Percentiles rank a stretch among this genome's conserved stretches.
These are phyloP conservation scores for Microcyclospora pomicola DNA, from an alignment of 2,329 filamentous ascomycete species.

Conservation along the genomic window DNA sequence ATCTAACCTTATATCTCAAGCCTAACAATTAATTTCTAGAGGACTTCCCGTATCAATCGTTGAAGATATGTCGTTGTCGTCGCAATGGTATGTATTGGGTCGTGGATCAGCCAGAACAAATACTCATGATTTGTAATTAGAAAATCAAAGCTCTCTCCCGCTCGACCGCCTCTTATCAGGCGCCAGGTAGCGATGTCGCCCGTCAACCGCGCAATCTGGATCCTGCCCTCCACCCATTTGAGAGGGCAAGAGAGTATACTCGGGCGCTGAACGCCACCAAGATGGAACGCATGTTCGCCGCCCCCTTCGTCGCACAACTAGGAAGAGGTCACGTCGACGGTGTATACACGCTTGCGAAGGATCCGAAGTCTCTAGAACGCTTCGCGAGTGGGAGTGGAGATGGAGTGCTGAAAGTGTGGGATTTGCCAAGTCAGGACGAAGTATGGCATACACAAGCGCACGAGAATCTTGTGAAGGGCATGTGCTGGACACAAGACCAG, in stretches of 20 bases:
- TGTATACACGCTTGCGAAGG: constrained; percentile 36
- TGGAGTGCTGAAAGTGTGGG: constrained; percentile 88
- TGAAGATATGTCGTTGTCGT: too few species aligned
- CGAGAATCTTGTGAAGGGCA: constrained; percentile 82
- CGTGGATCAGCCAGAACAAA: background rate
- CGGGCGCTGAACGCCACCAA: constrained; percentile 74
- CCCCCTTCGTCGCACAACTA: constrained; percentile 73
- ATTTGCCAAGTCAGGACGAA: constrained; percentile 58
- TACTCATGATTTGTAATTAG: constrained; percentile 15
- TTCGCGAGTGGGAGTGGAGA: constrained; percentile 75
- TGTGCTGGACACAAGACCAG: constrained; percentile 76
- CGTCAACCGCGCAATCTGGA: constrained; percentile 61
- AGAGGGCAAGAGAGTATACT: constrained; percentile 75
- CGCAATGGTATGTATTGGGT: background rate
- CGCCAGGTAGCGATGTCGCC: constrained; percentile 50
- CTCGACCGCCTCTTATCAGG: constrained; percentile 49
- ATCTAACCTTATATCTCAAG: too few species aligned
- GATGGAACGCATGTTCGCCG: constrained; percentile 80
- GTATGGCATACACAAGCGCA: constrained; percentile 71
- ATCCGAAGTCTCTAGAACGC: constrained; percentile 32
- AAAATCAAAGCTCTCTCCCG: constrained; percentile 55
- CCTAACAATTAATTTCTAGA: background rate
- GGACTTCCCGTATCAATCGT: too few species aligned
- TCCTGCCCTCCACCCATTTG: constrained; percentile 78
- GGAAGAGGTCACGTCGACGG: constrained; percentile 88